These are phyloP conservation scores for Vishniacozyma victoriae DNA, from an alignment of 768 basidiomycete species.

Conservation along the genomic window DNA sequence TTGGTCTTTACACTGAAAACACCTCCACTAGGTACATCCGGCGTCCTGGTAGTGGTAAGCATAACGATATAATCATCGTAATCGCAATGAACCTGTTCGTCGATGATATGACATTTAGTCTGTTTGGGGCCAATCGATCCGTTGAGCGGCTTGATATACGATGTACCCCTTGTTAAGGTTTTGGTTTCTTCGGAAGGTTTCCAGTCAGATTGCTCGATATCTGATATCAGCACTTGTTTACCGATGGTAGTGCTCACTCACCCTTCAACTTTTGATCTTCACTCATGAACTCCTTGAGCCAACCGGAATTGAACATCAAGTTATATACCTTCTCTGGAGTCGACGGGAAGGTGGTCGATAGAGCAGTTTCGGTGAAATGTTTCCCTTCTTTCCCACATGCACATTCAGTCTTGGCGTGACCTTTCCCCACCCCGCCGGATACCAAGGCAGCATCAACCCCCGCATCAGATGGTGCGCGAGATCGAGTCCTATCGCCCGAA, in stretches of 20 bases:
- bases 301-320: slow-evolving; percentile 90
- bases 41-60: slow-evolving; percentile 83
- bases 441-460: slow-evolving; percentile 13
- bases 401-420: slow-evolving; percentile 53
- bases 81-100: slow-evolving; percentile 73
- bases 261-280: slow-evolving; percentile 83
- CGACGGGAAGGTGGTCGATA: slow-evolving; percentile 76
- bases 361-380: slow-evolving; percentile 66
- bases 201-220: slow-evolving; percentile 96
- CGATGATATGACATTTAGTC: slow-evolving; percentile 90
- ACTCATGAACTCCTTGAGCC: slow-evolving; percentile 87
- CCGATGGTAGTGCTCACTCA: slow-evolving; percentile 47
- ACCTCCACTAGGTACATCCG: slow-evolving; percentile 89
- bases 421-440: slow-evolving; percentile 50
- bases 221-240: slow-evolving; percentile 49
- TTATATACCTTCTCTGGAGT: slow-evolving; percentile 94
- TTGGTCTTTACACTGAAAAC: slow-evolving; percentile 90
- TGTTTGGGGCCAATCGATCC: slow-evolving; percentile 86
- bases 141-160: slow-evolving; percentile 89
- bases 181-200: slow-evolving; percentile 61
- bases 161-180: slow-evolving; percentile 79
- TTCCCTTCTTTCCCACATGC: slow-evolving; percentile 63
- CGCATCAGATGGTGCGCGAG: slow-evolving; percentile 20
- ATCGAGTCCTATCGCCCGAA: slow-evolving; percentile 10
- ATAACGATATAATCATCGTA: slow-evolving; percentile 76